Percentiles rank a stretch among this genome's conserved stretches.
Conservation (phyloP, 106 monocot species). For the Xerophyta viscosa region DNA sequence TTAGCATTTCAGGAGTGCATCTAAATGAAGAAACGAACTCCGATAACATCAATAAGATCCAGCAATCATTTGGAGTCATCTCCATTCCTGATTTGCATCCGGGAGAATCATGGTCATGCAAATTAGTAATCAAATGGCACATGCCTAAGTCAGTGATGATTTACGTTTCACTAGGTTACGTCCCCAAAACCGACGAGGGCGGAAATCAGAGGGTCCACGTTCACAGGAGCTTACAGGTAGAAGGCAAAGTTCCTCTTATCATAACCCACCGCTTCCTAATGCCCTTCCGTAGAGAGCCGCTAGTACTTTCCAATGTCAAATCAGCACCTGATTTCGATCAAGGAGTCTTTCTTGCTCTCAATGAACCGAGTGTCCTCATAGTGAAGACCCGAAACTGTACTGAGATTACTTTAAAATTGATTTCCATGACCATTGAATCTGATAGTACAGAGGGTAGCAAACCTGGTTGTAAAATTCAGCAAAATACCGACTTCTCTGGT, state of each 20-base stretch:
- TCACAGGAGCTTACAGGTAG: conserved; percentile 90
- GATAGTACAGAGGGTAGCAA: conserved; percentile 12
- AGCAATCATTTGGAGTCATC: conserved; percentile 86
- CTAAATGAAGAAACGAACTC: conserved; percentile 37
- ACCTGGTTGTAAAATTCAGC: conserved; percentile 24
- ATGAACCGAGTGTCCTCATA: conserved; percentile 57
- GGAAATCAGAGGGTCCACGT: conserved; percentile 61
- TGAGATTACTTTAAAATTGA: conserved; percentile 63
- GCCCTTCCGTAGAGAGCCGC: conserved; percentile 72
- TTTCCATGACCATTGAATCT: conserved; percentile 43
- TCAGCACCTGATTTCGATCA: conserved; percentile 18
- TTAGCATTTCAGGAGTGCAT: conserved; percentile 44
- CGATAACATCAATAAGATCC: conserved; percentile 67
- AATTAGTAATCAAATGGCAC: conserved; percentile 80
- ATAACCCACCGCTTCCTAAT: conserved; percentile 66
- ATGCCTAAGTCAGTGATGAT: conserved; percentile 80
- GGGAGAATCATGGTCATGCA: conserved; percentile 78
- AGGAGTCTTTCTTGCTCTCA: conserved; percentile 38
- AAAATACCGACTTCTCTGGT: conserved; percentile 21
- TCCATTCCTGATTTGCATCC: conserved; percentile 50
- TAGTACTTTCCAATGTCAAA: conserved; percentile 59
- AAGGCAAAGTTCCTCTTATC: conserved; percentile 68
- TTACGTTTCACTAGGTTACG: conserved; percentile 88
- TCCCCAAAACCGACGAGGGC: conserved; percentile 12
- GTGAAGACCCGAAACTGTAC: conserved; percentile 68